phyloP scores from a whole-genome alignment of 1,139 yeast genomes.

The Hanseniaspora uvarum region DNA sequence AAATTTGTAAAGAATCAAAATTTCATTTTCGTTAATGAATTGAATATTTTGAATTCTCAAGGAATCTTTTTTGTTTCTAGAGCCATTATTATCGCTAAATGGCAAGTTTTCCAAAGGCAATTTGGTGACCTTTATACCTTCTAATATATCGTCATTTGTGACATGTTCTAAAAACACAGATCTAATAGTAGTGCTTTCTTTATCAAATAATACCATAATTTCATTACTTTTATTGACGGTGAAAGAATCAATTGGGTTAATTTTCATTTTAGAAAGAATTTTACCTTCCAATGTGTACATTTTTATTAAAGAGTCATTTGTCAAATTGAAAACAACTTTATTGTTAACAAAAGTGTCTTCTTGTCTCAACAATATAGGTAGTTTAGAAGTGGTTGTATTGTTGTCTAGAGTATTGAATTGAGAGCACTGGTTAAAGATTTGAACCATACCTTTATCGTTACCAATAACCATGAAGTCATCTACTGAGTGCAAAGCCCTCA shows the following conservation, averaged over 20 bases:
- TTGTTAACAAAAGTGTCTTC: slow-evolving; percentile 1
- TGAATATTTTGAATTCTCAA: neutral
- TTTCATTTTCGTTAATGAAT: slow-evolving; percentile 8
- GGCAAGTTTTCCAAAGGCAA: slow-evolving; percentile 15
- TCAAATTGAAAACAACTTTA: slow-evolving; percentile 1
- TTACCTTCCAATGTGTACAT: slow-evolving; percentile 11
- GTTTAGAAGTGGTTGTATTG: neutral
- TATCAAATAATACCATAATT: slow-evolving; percentile 7
- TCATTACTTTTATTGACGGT: slow-evolving; percentile 65
- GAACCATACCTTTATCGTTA: slow-evolving; percentile 15
- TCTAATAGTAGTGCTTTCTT: slow-evolving; percentile 3
- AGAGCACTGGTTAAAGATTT: slow-evolving; percentile 13
- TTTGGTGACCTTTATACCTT: slow-evolving; percentile 14
- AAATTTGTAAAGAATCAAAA: slow-evolving; percentile 3
- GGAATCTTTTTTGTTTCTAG: neutral
- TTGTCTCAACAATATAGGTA: slow-evolving; percentile 9
- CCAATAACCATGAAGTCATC: slow-evolving; percentile 15
- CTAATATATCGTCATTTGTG: neutral
- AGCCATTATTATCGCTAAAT: neutral
- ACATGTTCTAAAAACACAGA: slow-evolving; percentile 15
- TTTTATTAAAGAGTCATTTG: slow-evolving; percentile 10
- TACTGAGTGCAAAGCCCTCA: slow-evolving; percentile 8
- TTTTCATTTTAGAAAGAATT: slow-evolving; percentile 33
- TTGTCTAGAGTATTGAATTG: slow-evolving; percentile 10
- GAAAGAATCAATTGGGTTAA: slow-evolving; percentile 85